Evolutionary conservation across 129 eudicot genomes (phyloP).

Genomic region (Tanacetum coccineum): DNA sequence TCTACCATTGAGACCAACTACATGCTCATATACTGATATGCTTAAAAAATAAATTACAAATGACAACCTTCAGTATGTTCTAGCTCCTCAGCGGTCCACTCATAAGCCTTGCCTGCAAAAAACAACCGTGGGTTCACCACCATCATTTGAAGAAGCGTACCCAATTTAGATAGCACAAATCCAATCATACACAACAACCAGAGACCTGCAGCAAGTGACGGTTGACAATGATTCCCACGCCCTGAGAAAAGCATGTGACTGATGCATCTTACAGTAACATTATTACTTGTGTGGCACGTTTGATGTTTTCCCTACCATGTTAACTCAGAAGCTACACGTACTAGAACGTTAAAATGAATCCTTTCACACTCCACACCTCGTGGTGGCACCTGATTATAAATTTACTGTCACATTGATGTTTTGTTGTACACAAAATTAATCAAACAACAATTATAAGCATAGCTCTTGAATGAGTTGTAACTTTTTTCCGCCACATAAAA

Average conservation of each 20-base stretch:
- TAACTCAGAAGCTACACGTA: constrained; percentile 59
- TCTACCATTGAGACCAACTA: not conserved
- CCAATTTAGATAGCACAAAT: constrained; percentile 74
- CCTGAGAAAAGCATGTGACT: constrained; percentile 44
- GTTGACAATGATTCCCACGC: constrained; percentile 77
- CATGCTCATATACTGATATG: not conserved
- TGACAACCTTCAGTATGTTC: constrained; percentile 82
- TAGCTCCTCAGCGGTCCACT: too few relatives aligned
- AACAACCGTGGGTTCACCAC: constrained; percentile 54
- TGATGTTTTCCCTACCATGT: constrained; percentile 49
- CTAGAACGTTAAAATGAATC: constrained; percentile 51
- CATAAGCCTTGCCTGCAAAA: too few relatives aligned
- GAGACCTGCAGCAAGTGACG: constrained; percentile 82
- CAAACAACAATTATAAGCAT: too few relatives aligned
- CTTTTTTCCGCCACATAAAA: too few relatives aligned
- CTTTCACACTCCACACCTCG: constrained; percentile 75
- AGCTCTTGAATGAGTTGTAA: too few relatives aligned
- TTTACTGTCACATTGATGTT: not conserved
- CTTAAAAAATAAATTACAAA: not conserved
- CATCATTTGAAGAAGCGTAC: constrained; percentile 57
- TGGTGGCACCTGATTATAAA: constrained; percentile 71
- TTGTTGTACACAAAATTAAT: constrained; percentile 7
- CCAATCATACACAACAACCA: constrained; percentile 72
- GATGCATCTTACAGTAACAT: not conserved
- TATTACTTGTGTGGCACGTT: constrained; percentile 7